phyloP scores from a whole-genome alignment of 78 protist species.

The Creolimax fragrantissima region DNA sequence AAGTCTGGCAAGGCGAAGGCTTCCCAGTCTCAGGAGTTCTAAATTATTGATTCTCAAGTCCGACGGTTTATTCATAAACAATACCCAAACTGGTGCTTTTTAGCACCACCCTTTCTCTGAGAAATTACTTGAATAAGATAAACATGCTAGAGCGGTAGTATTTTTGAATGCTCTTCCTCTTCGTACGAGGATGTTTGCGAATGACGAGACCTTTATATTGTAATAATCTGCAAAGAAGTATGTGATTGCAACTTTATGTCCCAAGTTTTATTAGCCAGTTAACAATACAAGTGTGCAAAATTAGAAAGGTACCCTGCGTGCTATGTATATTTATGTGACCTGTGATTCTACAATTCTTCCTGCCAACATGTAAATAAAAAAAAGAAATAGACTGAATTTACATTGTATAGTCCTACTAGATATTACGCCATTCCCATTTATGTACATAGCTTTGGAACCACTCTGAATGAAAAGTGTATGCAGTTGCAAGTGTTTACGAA shows the following conservation, averaged over 20 bases:
- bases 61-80: not conserved
- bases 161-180: not conserved
- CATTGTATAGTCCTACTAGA: too few species aligned
- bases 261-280: not conserved
- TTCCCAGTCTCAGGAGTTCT: not conserved
- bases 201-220: not conserved
- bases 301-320: too few species aligned
- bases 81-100: not conserved
- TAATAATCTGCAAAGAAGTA: too few species aligned
- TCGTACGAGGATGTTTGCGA: not conserved
- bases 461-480: too few species aligned
- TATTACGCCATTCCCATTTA: too few species aligned
- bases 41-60: not conserved
- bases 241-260: not conserved
- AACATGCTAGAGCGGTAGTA: constrained; percentile 3
- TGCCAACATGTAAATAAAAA: too few species aligned
- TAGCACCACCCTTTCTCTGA: not conserved
- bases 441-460: too few species aligned
- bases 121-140: constrained; percentile 38
- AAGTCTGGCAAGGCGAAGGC: constrained; percentile 10
- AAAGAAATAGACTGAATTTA: too few species aligned
- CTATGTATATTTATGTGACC: too few species aligned
- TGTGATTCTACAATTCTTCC: too few species aligned
- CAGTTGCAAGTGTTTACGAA: too few species aligned
- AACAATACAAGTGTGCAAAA: not conserved